Conservation (phyloP, 2,329 filamentous ascomycete genomes). For the Keithomyces neogunnii region DNA sequence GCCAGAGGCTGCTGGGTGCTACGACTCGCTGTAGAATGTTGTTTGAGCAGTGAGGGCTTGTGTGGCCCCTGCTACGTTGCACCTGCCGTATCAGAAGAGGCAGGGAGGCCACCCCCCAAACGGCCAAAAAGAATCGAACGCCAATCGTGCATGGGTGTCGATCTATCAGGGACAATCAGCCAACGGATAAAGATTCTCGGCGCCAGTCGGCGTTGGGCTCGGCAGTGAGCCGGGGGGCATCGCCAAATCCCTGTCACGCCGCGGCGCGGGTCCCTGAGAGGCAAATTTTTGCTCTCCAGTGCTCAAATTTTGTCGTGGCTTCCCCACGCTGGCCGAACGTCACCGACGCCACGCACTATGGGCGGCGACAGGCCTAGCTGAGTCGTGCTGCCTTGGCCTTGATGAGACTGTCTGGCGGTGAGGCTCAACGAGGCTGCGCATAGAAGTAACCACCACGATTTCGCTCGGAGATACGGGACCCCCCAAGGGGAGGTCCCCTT, state of each 20-base stretch:
- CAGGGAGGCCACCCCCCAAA: background rate
- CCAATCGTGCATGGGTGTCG: background rate
- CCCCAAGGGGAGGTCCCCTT: background rate
- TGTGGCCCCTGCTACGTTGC: slow-evolving; percentile 2
- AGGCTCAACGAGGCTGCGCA: background rate
- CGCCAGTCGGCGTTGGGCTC: background rate
- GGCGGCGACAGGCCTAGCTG: background rate
- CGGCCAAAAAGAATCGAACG: background rate
- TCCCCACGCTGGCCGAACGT: background rate
- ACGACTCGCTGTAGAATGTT: background rate
- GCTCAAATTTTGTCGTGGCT: background rate
- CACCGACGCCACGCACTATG: background rate
- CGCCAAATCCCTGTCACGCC: background rate
- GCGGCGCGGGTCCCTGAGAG: background rate
- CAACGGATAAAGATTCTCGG: background rate
- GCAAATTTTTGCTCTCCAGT: background rate
- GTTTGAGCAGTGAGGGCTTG: background rate
- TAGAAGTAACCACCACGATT: background rate
- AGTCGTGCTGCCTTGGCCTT: background rate
- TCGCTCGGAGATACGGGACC: background rate
- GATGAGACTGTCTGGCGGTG: background rate
- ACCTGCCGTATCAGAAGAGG: background rate
- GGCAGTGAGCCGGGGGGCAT: background rate
- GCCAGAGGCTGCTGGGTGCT: background rate
- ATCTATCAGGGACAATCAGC: background rate